phyloP scores from a whole-genome alignment of 1,284 basidiomycete species.

The Tetrapyrgos nigripes region DNA sequence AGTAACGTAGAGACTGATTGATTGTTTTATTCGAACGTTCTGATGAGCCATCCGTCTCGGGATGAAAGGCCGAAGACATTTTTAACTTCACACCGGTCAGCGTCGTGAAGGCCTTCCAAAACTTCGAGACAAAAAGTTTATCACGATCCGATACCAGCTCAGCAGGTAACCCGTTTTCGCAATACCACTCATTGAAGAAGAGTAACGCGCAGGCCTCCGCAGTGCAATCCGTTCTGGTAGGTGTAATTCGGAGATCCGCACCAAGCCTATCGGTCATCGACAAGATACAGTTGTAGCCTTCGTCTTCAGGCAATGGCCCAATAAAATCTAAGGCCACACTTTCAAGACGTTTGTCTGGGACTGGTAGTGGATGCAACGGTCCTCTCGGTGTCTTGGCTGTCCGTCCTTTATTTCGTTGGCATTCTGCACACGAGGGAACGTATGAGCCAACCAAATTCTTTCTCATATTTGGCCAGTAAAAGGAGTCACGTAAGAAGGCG shows the following conservation, averaged over 20 bases:
- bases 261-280: too few relatives aligned
- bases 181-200: conserved; percentile 23
- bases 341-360: conserved; percentile 21
- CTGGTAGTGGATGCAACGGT: conserved; percentile 26
- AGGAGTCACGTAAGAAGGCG: too few relatives aligned
- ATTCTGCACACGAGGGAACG: conserved; percentile 30
- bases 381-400: conserved; percentile 3
- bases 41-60: conserved; percentile 22
- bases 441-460: conserved; percentile 28
- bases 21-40: conserved; percentile 28
- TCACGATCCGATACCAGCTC: too few relatives aligned
- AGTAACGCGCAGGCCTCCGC: conserved; percentile 31
- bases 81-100: conserved; percentile 14
- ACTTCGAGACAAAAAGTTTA: conserved; percentile 13
- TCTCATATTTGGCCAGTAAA: conserved; percentile 45
- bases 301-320: too few relatives aligned
- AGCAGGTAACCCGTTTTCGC: too few relatives aligned
- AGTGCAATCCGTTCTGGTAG: conserved; percentile 24
- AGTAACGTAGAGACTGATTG: conserved; percentile 32
- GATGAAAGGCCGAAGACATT: conserved; percentile 15
- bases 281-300: too few relatives aligned
- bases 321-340: conserved; percentile 30
- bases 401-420: conserved; percentile 25
- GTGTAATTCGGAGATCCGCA: conserved; percentile 37
- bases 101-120: conserved; percentile 11